Evolutionary conservation across 2,329 filamentous ascomycete species (phyloP).

Genomic region (Alternaria brassicae): DNA sequence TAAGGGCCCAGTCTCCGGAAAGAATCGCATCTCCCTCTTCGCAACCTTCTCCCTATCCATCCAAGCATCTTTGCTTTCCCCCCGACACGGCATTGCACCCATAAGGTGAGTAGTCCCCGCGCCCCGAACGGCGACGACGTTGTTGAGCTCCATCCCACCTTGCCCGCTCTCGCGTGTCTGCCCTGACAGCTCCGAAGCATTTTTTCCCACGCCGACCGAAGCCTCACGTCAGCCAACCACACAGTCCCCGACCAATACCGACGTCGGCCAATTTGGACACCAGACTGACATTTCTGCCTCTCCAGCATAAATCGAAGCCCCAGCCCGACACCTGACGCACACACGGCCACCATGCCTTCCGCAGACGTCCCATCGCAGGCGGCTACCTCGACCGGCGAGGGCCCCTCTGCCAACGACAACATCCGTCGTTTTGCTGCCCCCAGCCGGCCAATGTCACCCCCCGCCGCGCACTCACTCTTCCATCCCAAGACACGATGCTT

Average conservation of each 20-base stretch:
- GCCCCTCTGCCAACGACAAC: constrained; percentile 90
- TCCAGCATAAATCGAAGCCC: constrained; percentile 15
- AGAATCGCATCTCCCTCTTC: constrained; percentile 31
- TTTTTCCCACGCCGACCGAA: constrained; percentile 28
- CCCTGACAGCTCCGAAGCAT: constrained; percentile 26
- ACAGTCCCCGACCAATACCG: constrained; percentile 9
- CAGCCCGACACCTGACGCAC: constrained; percentile 27
- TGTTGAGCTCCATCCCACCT: constrained; percentile 19
- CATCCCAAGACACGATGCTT: constrained; percentile 99
- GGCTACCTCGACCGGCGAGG: constrained; percentile 37
- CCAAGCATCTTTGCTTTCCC: constrained; percentile 31
- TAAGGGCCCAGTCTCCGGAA: constrained; percentile 41
- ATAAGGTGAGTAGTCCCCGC: constrained; percentile 37
- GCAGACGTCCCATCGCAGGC: constrained; percentile 44
- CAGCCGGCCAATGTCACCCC: constrained; percentile 89
- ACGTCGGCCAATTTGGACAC: constrained; percentile 3
- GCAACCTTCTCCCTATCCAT: constrained; percentile 38
- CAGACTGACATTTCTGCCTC: constrained; percentile 25
- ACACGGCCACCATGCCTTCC: constrained; percentile 54
- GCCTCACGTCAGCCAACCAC: constrained; percentile 38
- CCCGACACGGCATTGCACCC: constrained; percentile 27
- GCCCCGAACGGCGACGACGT: background rate
- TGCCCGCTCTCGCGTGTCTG: constrained; percentile 23
- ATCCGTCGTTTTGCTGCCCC: constrained; percentile 95
- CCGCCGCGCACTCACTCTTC: constrained; percentile 89